Evolutionary conservation across 2,329 filamentous ascomycete genomes (phyloP), one percentile per base, ranked within the genome.

Genomic region (Capronia coronata): DNA sequence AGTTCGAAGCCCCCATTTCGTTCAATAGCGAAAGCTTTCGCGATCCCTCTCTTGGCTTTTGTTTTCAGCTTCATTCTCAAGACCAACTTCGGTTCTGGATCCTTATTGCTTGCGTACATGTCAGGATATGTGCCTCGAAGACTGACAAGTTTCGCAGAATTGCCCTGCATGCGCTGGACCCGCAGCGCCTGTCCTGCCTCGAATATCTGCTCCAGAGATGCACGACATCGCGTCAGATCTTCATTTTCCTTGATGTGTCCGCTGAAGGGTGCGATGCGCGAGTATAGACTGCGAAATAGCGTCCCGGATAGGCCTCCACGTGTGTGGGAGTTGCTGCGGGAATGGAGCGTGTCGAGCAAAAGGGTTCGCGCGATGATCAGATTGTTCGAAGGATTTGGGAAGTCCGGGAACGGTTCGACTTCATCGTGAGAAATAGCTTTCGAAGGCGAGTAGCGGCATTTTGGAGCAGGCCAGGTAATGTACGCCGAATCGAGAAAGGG

Each of bases 281-380:
- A 49, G n/a, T 44, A 32, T 7, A 49, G 11, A 3, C 40, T 29
- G 7, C 41, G 9, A n/a, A 49, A 44, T 10, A 34, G 32, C n/a
- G 13, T 30, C 6, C 22, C 23, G 14, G 16, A 34, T 18, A 5
- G 9, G 18, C 19, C 27, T 19, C 2, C 19, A 23, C 13, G 18
- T 8, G 27, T 2, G 16, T 1, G n/a, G 14, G 42, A 4, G 19
- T 3, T 22, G 13, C 21, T 14, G 13, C 23, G 34, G 9, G 11
- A 23, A 43, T 38, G 30, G 19, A 49, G 34, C 2, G 30, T 9
- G 40, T 34, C 34, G 22, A 49, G 47, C 10, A 49, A 19, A 6
- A 40, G 19, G n/a, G 41, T 45, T 2, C 47, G 41, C 2, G 47
- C 47, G 22, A 40, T 30, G 25, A 49, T 49, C 10, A 49, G 47